phyloP scores from a whole-genome alignment of 352 stramenopile species.

The Aphanomyces invadans region DNA sequence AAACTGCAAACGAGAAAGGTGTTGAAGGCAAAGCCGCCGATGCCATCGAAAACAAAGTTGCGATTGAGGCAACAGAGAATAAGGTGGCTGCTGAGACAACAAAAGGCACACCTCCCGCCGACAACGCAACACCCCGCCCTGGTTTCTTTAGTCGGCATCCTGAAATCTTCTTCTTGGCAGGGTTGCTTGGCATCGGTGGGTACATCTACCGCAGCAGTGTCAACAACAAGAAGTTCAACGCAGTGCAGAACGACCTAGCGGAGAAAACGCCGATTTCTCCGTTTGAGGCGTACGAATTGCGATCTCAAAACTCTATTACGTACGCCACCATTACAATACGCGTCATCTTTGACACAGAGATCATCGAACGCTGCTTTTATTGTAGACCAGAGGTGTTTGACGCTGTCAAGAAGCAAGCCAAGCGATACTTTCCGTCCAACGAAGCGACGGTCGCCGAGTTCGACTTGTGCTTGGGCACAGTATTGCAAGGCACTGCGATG shows the following conservation, averaged over 20 bases:
- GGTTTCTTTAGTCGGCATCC: conserved; percentile 82
- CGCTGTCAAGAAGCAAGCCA: conserved; percentile 1
- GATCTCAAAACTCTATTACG: conserved; percentile 73
- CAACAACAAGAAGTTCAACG: conserved; percentile 77
- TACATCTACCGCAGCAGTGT: conserved; percentile 68
- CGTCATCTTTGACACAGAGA: no score
- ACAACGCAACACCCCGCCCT: conserved; percentile 24
- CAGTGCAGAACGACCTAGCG: conserved; percentile 57
- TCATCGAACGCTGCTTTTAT: no score
- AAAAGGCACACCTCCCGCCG: no score
- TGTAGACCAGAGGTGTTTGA: conserved; percentile 17
- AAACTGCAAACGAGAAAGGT: neutral
- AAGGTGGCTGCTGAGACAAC: neutral
- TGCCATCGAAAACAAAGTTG: neutral
- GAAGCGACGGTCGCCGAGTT: conserved; percentile 18
- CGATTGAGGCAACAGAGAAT: neutral
- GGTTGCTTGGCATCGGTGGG: conserved; percentile 51
- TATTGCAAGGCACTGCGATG: conserved; percentile 7
- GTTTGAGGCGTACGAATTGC: conserved; percentile 80
- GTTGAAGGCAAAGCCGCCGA: neutral
- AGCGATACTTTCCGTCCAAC: conserved; percentile 18
- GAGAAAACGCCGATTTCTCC: conserved; percentile 70
- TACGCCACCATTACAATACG: conserved; percentile 26
- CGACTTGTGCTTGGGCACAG: conserved; percentile 18
- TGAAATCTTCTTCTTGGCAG: conserved; percentile 59